phyloP scores from a whole-genome alignment of 2,329 filamentous ascomycete genomes.

The Aureobasidium pullulans region DNA sequence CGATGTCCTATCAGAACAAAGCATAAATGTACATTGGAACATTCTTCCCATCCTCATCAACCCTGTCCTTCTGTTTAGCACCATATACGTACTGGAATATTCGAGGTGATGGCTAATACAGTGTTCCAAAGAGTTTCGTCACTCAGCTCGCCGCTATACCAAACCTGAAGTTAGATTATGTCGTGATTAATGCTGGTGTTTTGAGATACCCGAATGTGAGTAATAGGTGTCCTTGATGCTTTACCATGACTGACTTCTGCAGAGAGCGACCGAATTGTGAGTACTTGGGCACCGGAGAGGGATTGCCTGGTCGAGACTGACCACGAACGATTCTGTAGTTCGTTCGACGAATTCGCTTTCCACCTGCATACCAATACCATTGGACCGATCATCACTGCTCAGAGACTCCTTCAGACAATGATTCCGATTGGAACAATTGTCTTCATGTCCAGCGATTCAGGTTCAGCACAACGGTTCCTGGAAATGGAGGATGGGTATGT shows the following conservation, averaged over 20 bases:
- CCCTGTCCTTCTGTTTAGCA: background rate
- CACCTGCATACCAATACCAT: constrained; percentile 53
- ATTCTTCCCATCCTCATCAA: background rate
- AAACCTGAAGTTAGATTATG: constrained; percentile 43
- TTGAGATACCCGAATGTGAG: constrained; percentile 50
- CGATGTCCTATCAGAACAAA: constrained; percentile 47
- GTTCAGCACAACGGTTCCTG: constrained; percentile 44
- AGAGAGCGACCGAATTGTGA: constrained; percentile 47
- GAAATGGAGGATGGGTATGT: constrained; percentile 47
- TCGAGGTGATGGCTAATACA: constrained; percentile 8
- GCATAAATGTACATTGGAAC: constrained; percentile 36
- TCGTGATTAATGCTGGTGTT: constrained; percentile 52
- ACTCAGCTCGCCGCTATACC: constrained; percentile 32
- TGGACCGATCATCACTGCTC: constrained; percentile 50
- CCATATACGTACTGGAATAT: background rate
- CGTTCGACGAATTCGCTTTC: constrained; percentile 46
- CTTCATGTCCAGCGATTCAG: constrained; percentile 53
- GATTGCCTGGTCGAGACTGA: background rate
- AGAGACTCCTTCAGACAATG: constrained; percentile 42
- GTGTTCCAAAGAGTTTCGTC: constrained; percentile 35
- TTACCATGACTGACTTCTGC: constrained; percentile 9
- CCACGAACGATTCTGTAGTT: constrained; percentile 27
- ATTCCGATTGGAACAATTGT: constrained; percentile 44
- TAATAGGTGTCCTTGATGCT: background rate
- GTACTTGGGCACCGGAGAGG: constrained; percentile 15